These are phyloP conservation scores for Blepharisma japonicum DNA, from an alignment of 73 alveolate genomes.

Conservation along the genomic window DNA sequence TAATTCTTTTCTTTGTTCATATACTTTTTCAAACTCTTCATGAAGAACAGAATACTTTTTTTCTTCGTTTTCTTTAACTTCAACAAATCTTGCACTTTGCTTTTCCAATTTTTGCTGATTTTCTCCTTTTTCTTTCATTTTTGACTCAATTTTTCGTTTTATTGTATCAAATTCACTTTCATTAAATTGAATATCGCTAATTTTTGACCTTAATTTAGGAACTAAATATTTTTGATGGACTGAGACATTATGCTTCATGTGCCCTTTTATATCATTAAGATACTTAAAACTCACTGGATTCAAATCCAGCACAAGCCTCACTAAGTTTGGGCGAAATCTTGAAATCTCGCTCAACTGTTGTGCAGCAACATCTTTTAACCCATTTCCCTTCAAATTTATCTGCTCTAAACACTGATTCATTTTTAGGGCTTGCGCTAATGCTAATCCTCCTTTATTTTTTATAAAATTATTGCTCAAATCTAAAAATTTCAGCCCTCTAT, in stretches of 20 bases:
- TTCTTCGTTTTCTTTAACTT: background rate
- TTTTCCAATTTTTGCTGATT: background rate
- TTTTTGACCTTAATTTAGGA: background rate
- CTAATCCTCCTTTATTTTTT: constrained; percentile 21
- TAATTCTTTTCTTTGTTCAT: background rate
- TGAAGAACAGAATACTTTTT: background rate
- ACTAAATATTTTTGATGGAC: background rate
- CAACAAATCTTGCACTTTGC: background rate
- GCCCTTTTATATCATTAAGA: background rate
- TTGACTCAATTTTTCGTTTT: background rate
- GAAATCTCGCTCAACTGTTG: constrained; percentile 15
- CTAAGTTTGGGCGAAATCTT: background rate
- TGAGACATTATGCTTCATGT: background rate
- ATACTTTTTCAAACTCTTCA: background rate
- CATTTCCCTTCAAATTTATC: background rate
- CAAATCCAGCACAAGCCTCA: background rate
- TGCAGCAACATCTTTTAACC: background rate
- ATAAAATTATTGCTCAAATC: constrained; percentile 2
- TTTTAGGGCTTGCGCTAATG: background rate
- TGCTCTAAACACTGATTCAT: background rate
- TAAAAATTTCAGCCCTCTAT: constrained; percentile 20
- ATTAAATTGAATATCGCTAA: background rate
- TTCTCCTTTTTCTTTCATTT: background rate
- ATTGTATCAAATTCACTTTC: background rate
- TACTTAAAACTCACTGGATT: constrained; percentile 22